phyloP scores from a whole-genome alignment of 345 rosid genomes.

The Eucalyptus albens region DNA sequence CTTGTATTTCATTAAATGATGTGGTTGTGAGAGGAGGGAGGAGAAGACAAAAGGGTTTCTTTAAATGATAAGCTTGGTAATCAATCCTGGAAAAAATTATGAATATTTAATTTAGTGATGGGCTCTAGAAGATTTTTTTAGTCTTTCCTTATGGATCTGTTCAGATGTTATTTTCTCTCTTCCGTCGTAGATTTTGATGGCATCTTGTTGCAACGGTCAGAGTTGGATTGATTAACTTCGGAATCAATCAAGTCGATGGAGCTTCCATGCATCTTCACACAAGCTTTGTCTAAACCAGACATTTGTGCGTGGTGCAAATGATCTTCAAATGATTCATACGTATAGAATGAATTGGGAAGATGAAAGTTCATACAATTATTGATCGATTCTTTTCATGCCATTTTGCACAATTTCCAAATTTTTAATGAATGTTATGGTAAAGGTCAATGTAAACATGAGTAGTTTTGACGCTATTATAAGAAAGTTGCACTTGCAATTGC shows the following conservation, averaged over 20 bases:
- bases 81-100: background rate
- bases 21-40: background rate
- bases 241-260: background rate
- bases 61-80: background rate
- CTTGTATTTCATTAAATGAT: background rate
- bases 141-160: background rate
- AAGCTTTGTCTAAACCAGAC: background rate
- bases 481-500: background rate
- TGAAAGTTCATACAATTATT: background rate
- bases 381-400: background rate
- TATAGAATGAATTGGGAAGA: rapidly evolving
- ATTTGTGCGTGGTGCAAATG: background rate
- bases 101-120: background rate
- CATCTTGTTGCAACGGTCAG: background rate
- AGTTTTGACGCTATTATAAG: background rate
- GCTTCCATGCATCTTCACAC: background rate
- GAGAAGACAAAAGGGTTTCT: background rate
- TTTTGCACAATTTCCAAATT: background rate
- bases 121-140: background rate
- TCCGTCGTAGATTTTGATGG: background rate
- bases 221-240: background rate
- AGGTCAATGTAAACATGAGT: background rate
- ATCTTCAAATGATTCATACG: background rate
- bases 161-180: background rate
- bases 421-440: rapidly evolving